Conservation (phyloP, 352 stramenopile species). For the Phytophthora pistaciae region DNA sequence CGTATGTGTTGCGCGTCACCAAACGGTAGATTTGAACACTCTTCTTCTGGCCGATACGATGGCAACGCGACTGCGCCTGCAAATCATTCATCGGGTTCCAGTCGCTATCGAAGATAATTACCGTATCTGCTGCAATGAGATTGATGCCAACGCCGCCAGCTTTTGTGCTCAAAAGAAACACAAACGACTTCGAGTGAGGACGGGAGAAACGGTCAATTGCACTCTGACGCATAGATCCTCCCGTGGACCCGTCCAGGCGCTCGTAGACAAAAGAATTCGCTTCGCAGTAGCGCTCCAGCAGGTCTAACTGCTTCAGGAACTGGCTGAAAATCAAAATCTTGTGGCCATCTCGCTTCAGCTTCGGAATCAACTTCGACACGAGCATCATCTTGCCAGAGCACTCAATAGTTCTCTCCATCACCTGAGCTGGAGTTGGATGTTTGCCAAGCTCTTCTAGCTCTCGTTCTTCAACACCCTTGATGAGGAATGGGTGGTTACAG, state of each 20-base stretch:
- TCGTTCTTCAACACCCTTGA: conserved; percentile 94
- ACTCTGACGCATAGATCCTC: conserved; percentile 89
- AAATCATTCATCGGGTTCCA: conserved; percentile 99
- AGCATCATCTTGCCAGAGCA: conserved; percentile 92
- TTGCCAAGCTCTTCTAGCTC: conserved; percentile 82
- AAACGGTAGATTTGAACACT: conserved; percentile 98
- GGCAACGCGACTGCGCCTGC: conserved; percentile 92
- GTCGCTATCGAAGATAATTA: conserved; percentile 99
- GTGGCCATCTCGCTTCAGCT: conserved; percentile 93
- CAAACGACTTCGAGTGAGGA: conserved; percentile 96
- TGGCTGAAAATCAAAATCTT: conserved; percentile 98
- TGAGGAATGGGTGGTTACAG: conserved; percentile 99
- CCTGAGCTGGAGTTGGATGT: conserved; percentile 47
- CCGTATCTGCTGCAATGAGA: conserved; percentile 98
- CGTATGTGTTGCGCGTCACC: conserved; percentile 98
- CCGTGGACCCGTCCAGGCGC: conserved; percentile 92
- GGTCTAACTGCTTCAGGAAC: conserved; percentile 94
- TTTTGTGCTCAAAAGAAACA: conserved; percentile 99
- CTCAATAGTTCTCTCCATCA: conserved; percentile 90
- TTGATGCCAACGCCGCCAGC: conserved; percentile 99
- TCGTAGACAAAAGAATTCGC: conserved; percentile 91
- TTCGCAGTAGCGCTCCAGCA: conserved; percentile 95
- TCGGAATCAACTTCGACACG: conserved; percentile 90
- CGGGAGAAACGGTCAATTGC: conserved; percentile 98
- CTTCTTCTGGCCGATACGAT: conserved; percentile 99